Percentiles rank a stretch among this genome's conserved stretches.
Conservation (phyloP, 2,329 filamentous ascomycete genomes). For the Aspergillus melleus region DNA sequence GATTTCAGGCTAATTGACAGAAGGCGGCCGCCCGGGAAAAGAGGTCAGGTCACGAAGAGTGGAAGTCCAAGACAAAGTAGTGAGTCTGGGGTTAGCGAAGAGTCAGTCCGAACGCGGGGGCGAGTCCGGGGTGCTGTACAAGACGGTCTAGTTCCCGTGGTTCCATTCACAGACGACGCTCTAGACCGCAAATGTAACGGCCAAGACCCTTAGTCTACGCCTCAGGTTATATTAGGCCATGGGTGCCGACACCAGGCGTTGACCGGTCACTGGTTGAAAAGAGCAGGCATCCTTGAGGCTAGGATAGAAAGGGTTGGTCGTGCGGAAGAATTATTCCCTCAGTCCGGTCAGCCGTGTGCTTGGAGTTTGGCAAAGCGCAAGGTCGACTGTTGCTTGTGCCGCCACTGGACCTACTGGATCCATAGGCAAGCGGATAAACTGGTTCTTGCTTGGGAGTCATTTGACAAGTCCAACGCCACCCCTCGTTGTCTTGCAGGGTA, state of each 20-base stretch:
- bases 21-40: neutral
- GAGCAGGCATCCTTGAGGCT: neutral
- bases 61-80: neutral
- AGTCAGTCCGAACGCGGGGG: constrained; percentile 3
- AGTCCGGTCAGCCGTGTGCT: neutral
- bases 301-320: neutral
- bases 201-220: constrained; percentile 13
- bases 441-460: neutral
- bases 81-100: constrained; percentile 1
- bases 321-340: neutral
- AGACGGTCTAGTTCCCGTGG: constrained; percentile 6
- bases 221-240: constrained; percentile 6
- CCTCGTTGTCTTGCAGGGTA: neutral
- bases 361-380: neutral
- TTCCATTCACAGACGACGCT: neutral
- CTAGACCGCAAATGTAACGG: constrained; percentile 9
- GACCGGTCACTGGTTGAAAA: constrained; percentile 1
- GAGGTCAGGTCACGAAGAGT: neutral
- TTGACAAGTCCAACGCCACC: neutral
- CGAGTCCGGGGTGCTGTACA: constrained; percentile 9
- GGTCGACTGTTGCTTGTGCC: neutral
- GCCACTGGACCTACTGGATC: neutral
- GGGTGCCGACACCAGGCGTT: constrained; percentile 1
- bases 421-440: neutral
- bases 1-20: constrained; percentile 13